Evolutionary conservation across 768 basidiomycete species (phyloP), one percentile per base, ranked within the genome.

Genomic region (Tricholoma sp.): DNA sequence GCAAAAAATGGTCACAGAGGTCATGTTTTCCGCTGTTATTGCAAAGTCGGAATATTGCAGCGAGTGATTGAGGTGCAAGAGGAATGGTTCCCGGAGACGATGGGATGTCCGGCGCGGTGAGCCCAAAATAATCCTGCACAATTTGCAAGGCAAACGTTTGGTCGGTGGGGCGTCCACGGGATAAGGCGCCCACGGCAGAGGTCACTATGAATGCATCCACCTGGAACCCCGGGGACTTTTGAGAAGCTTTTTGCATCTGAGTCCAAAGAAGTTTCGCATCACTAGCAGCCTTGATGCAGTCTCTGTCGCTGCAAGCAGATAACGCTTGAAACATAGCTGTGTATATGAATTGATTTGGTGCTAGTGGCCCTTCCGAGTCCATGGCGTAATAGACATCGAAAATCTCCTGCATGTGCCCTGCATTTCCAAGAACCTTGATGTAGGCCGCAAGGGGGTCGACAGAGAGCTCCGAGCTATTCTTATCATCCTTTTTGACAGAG

Each of bases 381-480:
- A 93, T 69, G 12, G 76, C 76, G 59, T 88, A 81, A 70, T 84
- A 92, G 50, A 92, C 81, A 57, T 91, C 88, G 60, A 90, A 89
- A 13, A 91, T 78, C 55, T 80, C 80, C 59, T 89, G 83, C 56
- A 85, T 80, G 9, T 78, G 70, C 12, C 80, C 78, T 6, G 81
- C 78, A 34, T 77, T 76, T 51, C 82, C 86, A 6, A 93, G 80
- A 37, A 91, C 77, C 53, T 77, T 80, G 47, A 93, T 79, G 66
- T 91, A 94, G 44, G 74, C 65, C 34, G 78, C 79, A 42, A 85
- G 69, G 18, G 87, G 84, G 17, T 71, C 65, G 9, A 73, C 63
- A n/a, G 73, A 72, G 37, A 85, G 72, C n/a, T 83, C 76, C 9
- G 72, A 54, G 58, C 79, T 80, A 5, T 64, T 57, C 3, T 78